Percentiles rank a stretch among this genome's conserved stretches.
Evolutionary conservation across 2,329 filamentous ascomycete genomes (phyloP).

Genomic region (Cucurbitaria berberidis): DNA sequence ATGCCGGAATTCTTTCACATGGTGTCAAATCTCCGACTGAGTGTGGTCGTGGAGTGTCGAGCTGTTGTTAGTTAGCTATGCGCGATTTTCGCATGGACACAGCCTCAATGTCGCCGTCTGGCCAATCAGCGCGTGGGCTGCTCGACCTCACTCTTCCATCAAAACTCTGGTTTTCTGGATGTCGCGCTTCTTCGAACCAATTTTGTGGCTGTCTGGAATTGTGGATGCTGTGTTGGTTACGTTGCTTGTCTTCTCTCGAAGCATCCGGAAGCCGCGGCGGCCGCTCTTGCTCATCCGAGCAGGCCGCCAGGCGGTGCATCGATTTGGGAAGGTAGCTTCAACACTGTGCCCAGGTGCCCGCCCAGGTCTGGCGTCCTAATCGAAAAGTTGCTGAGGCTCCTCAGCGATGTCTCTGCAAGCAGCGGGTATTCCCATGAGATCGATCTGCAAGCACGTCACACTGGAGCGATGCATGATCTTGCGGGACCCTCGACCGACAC

Average conservation of each 20-base stretch:
- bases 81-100: conserved; percentile 31
- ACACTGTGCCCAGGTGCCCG: too few relatives aligned
- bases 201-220: conserved; percentile 4
- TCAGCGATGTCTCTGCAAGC: too few relatives aligned
- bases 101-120: conserved; percentile 19
- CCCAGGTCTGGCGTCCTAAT: too few relatives aligned
- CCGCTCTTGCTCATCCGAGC: neutral
- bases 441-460: too few relatives aligned
- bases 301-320: too few relatives aligned
- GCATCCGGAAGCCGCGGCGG: conserved; percentile 1
- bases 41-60: conserved; percentile 14
- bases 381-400: too few relatives aligned
- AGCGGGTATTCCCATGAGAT: too few relatives aligned
- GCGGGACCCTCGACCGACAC: too few relatives aligned
- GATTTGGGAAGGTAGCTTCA: too few relatives aligned
- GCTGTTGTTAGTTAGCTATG: conserved; percentile 34
- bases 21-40: conserved; percentile 15
- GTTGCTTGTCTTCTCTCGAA: conserved; percentile 5
- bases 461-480: too few relatives aligned
- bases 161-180: conserved; percentile 1
- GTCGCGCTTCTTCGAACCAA: conserved; percentile 14
- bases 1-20: conserved; percentile 12
- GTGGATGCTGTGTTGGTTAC: neutral
- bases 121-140: conserved; percentile 9
- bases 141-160: conserved; percentile 6